Conservation (phyloP, 768 basidiomycete species). For the Thelephora aurantiotincta region DNA sequence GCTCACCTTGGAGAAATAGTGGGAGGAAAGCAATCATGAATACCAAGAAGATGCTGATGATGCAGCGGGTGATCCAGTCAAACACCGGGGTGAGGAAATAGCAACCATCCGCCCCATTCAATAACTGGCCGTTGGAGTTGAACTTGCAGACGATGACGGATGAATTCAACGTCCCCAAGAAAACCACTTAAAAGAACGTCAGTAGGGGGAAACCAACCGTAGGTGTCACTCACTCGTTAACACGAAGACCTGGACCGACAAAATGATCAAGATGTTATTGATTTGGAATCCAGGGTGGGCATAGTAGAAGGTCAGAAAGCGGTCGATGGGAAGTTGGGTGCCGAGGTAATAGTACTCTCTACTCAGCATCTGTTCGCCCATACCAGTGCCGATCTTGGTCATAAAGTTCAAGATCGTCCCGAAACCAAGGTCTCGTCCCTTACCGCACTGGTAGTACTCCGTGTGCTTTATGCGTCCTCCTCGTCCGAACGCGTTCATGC, state of each 20-base stretch:
- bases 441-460: constrained; percentile 98
- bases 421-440: constrained; percentile 97
- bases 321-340: constrained; percentile 93
- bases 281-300: constrained; percentile 99
- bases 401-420: constrained; percentile 99
- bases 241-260: constrained; percentile 93
- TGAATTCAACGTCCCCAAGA: constrained; percentile 84
- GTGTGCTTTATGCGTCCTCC: constrained; percentile 98
- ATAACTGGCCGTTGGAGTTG: constrained; percentile 51
- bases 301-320: constrained; percentile 99
- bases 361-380: constrained; percentile 99
- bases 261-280: constrained; percentile 97
- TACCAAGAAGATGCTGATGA: constrained; percentile 96
- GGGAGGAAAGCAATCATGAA: constrained; percentile 96
- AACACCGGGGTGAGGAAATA: constrained; percentile 92
- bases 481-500: constrained; percentile 96
- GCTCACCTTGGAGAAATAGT: constrained; percentile 82
- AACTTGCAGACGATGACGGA: constrained; percentile 72
- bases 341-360: constrained; percentile 98
- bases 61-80: constrained; percentile 90
- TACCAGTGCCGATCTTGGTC: constrained; percentile 99
- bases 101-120: constrained; percentile 75
- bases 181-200: constrained; percentile 50
- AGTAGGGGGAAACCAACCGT: background rate
- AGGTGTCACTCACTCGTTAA: constrained; percentile 53